Conservation (phyloP, 2,329 filamentous ascomycete species). For the Coniochaeta hoffmannii region DNA sequence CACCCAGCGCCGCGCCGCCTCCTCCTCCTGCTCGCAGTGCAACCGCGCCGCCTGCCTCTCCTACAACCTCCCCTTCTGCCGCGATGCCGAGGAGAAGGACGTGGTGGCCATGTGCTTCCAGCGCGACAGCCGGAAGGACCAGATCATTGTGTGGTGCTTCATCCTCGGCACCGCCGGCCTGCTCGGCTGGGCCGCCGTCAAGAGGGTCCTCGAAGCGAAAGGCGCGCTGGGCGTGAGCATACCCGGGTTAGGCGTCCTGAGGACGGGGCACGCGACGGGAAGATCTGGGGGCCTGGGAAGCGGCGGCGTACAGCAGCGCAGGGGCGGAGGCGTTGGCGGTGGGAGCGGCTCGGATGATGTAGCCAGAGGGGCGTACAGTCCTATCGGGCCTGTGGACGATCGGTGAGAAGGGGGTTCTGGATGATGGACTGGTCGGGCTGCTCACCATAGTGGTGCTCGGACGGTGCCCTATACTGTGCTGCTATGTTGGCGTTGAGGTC, state of each 20-base stretch:
- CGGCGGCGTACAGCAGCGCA: not conserved
- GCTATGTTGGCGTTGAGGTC: too few species aligned
- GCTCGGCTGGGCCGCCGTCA: conserved; percentile 51
- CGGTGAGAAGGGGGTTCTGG: not conserved
- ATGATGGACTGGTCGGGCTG: too few species aligned
- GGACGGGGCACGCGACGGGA: not conserved
- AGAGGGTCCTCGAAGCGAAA: conserved; percentile 31
- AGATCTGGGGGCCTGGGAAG: not conserved
- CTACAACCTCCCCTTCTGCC: conserved; percentile 54
- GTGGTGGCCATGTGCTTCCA: conserved; percentile 59
- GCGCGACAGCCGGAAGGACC: conserved; percentile 59
- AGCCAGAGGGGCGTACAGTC: not conserved
- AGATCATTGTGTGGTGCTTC: conserved; percentile 59
- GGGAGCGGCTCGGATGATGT: not conserved
- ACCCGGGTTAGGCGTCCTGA: not conserved
- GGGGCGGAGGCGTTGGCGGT: not conserved
- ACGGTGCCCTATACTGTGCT: too few species aligned
- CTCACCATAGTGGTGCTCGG: too few species aligned
- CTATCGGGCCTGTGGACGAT: not conserved
- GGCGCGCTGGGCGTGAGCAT: conserved; percentile 3
- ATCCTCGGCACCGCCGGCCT: conserved; percentile 51
- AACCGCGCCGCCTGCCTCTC: conserved; percentile 60
- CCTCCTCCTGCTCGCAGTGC: conserved; percentile 50
- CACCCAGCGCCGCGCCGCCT: conserved; percentile 25
- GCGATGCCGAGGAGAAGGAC: conserved; percentile 53